Conservation (phyloP, 192 early-diverging fungal species). For the Coemansia brasiliensis region DNA sequence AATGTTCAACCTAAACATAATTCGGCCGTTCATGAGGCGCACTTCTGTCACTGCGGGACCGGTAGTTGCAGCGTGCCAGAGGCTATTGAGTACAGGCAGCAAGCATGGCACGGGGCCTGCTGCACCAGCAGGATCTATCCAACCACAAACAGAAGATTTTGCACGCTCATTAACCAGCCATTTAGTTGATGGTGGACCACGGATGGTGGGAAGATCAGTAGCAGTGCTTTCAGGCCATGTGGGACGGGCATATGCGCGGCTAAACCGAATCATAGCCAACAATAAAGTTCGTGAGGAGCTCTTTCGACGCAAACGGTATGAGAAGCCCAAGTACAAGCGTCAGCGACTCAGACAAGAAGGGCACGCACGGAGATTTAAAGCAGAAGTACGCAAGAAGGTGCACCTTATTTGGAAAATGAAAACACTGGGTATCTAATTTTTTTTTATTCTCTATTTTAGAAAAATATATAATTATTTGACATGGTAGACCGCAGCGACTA, state of each 20-base stretch:
- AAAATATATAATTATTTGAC: neutral
- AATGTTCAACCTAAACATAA: too few relatives aligned
- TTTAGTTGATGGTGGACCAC: conserved; percentile 1
- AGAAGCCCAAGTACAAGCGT: conserved; percentile 66
- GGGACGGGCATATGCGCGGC: conserved; percentile 55
- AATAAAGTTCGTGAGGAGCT: conserved; percentile 64
- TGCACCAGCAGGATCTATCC: too few relatives aligned
- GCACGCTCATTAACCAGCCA: conserved; percentile 15
- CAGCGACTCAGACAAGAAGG: conserved; percentile 58
- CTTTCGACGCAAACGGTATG: conserved; percentile 58
- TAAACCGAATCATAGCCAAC: conserved; percentile 59
- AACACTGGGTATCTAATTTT: conserved; percentile 30
- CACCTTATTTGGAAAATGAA: conserved; percentile 67
- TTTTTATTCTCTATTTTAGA: conserved; percentile 1
- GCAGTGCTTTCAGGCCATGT: conserved; percentile 40
- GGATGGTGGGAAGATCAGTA: conserved; percentile 54
- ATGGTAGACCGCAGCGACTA: conserved; percentile 19
- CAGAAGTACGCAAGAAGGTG: conserved; percentile 63
- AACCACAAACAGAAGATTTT: conserved; percentile 19
- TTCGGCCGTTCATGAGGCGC: too few relatives aligned
- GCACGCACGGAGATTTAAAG: conserved; percentile 61
- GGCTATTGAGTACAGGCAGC: neutral
- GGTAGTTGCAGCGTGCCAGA: too few relatives aligned
- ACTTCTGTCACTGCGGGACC: too few relatives aligned
- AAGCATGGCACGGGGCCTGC: too few relatives aligned